These are phyloP conservation scores for Mycena pura DNA, from an alignment of 768 basidiomycete species.

Conservation along the genomic window DNA sequence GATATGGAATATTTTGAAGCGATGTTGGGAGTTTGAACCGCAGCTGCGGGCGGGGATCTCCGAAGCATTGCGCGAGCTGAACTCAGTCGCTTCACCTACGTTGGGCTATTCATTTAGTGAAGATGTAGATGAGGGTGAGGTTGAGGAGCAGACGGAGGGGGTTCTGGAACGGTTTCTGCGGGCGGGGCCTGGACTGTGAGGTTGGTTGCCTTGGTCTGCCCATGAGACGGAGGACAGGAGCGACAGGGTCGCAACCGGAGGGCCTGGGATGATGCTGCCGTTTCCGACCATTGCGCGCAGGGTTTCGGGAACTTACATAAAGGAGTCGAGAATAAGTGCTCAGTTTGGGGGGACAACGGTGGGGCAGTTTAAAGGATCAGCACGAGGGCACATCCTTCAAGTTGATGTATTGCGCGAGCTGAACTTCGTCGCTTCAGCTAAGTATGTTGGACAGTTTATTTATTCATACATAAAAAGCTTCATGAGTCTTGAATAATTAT, in stretches of 20 bases:
- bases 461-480: no score
- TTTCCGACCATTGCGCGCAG: slow-evolving; percentile 60
- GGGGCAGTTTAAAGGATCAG: slow-evolving; percentile 50
- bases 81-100: no score
- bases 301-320: slow-evolving; percentile 64
- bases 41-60: no score
- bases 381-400: slow-evolving; percentile 55
- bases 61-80: no score
- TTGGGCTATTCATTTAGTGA: no score
- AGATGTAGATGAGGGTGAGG: slow-evolving; percentile 60
- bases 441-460: no score
- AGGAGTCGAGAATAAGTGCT: slow-evolving; percentile 47
- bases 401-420: no score
- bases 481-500: no score
- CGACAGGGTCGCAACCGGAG: slow-evolving; percentile 49
- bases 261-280: slow-evolving; percentile 56
- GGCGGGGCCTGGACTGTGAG: slow-evolving; percentile 41
- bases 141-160: slow-evolving; percentile 62
- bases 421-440: no score
- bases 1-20: no score
- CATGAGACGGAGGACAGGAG: slow-evolving; percentile 62
- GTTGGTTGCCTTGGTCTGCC: slow-evolving; percentile 34
- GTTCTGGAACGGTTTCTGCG: slow-evolving; percentile 55
- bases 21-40: no score
- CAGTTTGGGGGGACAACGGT: slow-evolving; percentile 42